Evolutionary conservation across 495 filamentous ascomycete species (phyloP).

Genomic region (Sporormia fimetaria): DNA sequence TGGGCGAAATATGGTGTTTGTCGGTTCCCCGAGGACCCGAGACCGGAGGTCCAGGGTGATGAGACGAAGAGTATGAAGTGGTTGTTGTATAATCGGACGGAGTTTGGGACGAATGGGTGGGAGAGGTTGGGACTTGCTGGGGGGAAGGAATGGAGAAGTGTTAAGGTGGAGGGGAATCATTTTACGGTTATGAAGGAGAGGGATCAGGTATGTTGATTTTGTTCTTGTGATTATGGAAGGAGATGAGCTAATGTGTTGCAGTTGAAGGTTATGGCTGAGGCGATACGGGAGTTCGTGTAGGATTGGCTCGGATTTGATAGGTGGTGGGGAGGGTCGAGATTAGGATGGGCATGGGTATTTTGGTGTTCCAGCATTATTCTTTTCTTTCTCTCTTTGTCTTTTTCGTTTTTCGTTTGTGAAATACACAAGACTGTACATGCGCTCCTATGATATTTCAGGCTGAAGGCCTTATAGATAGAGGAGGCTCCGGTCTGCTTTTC

Average conservation of each 20-base stretch:
- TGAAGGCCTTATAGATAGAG: no score
- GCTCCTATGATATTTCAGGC: no score
- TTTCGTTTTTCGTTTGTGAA: not conserved
- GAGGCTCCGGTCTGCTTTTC: no score
- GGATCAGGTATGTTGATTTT: no score
- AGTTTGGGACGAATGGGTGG: slow-evolving; percentile 71
- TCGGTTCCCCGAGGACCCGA: slow-evolving; percentile 51
- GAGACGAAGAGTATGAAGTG: slow-evolving; percentile 66
- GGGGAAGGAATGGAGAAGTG: slow-evolving; percentile 25
- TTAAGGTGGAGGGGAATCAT: slow-evolving; percentile 33
- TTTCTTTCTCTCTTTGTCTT: not conserved
- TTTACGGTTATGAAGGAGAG: slow-evolving; percentile 29
- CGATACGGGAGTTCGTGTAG: no score
- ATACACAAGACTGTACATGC: no score
- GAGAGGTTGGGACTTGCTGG: slow-evolving; percentile 52
- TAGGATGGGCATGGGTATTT: no score
- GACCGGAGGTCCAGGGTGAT: slow-evolving; percentile 32
- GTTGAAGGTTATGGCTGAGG: no score
- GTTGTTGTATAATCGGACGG: slow-evolving; percentile 62
- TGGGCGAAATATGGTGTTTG: slow-evolving; percentile 77
- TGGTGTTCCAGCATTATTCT: not conserved
- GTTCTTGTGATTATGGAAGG: slow-evolving; percentile 32
- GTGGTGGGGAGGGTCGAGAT: no score
- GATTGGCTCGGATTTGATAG: no score
- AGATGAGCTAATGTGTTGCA: slow-evolving; percentile 14